Percentiles rank a stretch among this genome's conserved stretches.
These are phyloP conservation scores for Plasmodium vivax DNA, from an alignment of 169 alveolate species.

Conservation along the genomic window DNA sequence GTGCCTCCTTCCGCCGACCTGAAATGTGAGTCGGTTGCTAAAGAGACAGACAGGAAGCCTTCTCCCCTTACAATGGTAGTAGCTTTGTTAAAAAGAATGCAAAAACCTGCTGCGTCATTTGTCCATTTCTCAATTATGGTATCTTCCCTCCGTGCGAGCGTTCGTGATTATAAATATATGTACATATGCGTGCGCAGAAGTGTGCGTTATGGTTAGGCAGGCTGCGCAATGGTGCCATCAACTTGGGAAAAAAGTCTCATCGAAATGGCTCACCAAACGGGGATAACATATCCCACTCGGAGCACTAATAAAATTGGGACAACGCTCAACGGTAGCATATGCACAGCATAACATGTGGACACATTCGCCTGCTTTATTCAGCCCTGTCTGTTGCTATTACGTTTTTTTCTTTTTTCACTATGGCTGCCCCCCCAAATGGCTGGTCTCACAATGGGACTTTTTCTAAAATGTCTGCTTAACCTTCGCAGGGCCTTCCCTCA, in stretches of 20 bases:
- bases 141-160: neutral
- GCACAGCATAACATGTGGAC: neutral
- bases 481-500: neutral
- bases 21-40: neutral
- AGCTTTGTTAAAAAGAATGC: neutral
- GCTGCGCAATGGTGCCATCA: neutral
- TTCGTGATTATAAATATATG: neutral
- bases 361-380: neutral
- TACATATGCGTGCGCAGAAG: neutral
- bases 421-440: neutral
- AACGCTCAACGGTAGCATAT: neutral
- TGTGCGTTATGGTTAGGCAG: neutral
- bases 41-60: neutral
- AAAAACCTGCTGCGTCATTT: neutral
- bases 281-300: neutral
- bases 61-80: neutral
- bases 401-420: neutral
- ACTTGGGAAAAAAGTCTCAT: neutral
- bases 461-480: neutral
- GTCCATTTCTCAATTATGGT: neutral
- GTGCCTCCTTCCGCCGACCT: neutral
- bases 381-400: neutral
- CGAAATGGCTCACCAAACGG: neutral
- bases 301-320: neutral
- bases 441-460: neutral